Percentiles rank a stretch among this genome's conserved stretches.
phyloP scores from a whole-genome alignment of 2,329 filamentous ascomycete genomes.

The Chaetomium sp. region DNA sequence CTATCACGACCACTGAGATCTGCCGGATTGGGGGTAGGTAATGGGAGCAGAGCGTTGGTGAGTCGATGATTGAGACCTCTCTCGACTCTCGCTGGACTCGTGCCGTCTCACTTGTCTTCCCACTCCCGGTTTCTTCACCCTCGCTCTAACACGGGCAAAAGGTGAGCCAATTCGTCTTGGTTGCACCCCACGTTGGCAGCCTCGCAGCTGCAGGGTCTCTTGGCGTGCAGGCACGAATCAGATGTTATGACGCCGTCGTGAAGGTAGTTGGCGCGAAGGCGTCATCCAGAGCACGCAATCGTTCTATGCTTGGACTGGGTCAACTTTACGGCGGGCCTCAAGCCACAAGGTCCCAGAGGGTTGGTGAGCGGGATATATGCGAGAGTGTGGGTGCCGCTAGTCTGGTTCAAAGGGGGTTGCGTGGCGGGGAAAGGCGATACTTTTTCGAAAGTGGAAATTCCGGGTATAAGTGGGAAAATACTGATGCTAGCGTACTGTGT shows the following conservation, averaged over 20 bases:
- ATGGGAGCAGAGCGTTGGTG: constrained; percentile 8
- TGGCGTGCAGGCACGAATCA: constrained; percentile 29
- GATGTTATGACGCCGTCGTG: constrained; percentile 18
- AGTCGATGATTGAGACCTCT: constrained; percentile 10
- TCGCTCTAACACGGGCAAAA: not conserved
- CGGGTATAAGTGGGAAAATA: constrained; percentile 3
- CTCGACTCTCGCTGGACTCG: not conserved
- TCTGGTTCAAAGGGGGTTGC: too few relatives aligned
- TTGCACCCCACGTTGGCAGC: constrained; percentile 28
- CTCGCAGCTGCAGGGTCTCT: constrained; percentile 26
- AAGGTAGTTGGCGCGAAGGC: constrained; percentile 28
- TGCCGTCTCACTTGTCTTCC: not conserved
- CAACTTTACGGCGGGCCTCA: constrained; percentile 17
- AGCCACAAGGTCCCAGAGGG: not conserved
- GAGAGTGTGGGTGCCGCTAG: not conserved
- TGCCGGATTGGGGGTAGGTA: not conserved
- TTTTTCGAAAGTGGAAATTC: not conserved
- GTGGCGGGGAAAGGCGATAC: not conserved
- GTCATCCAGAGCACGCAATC: constrained; percentile 37
- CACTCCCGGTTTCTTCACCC: constrained; percentile 5
- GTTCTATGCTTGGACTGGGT: constrained; percentile 29
- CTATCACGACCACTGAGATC: constrained; percentile 16
- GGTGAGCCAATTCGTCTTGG: not conserved
- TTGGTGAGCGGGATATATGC: not conserved
- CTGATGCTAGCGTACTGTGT: not conserved